Evolutionary conservation across 768 basidiomycete genomes (phyloP).

Genomic region (Thelephora aurantiotincta): DNA sequence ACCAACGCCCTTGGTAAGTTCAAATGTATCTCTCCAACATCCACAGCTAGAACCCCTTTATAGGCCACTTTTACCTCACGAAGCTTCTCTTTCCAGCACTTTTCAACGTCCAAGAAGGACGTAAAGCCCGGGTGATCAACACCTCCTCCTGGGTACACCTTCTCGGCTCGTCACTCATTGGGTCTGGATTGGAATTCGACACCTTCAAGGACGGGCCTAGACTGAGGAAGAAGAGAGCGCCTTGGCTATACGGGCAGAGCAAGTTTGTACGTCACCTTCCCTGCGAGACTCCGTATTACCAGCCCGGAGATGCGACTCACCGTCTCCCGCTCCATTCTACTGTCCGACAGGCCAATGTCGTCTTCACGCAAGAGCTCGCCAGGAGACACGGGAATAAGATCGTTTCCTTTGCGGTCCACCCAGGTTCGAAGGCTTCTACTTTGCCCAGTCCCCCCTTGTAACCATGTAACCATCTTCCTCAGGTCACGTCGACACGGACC

Average conservation of each 20-base stretch:
- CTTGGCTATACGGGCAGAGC: slow-evolving; percentile 16
- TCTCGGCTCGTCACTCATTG: slow-evolving; percentile 16
- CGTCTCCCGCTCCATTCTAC: no score
- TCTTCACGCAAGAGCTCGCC: slow-evolving; percentile 30
- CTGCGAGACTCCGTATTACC: slow-evolving; percentile 23
- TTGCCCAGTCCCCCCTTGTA: no score
- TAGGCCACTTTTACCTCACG: slow-evolving; percentile 51
- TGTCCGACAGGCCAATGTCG: slow-evolving; percentile 33
- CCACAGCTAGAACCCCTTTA: not conserved
- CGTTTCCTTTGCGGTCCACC: slow-evolving; percentile 23
- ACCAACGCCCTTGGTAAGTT: slow-evolving; percentile 35
- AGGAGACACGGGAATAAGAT: slow-evolving; percentile 26
- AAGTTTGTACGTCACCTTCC: slow-evolving; percentile 37
- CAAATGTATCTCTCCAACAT: not conserved
- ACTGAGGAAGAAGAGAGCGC: slow-evolving; percentile 8
- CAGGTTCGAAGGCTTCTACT: slow-evolving; percentile 16
- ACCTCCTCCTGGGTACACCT: slow-evolving; percentile 28
- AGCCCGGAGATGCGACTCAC: no score
- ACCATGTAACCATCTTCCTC: no score
- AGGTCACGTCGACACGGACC: no score
- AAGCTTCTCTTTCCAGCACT: slow-evolving; percentile 35
- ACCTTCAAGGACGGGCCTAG: slow-evolving; percentile 18
- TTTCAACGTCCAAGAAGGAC: slow-evolving; percentile 22
- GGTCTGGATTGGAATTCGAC: slow-evolving; percentile 30
- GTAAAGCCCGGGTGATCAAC: slow-evolving; percentile 33